Evolutionary conservation across 805 yeast genomes (phyloP), one percentile per base, ranked within the genome.

Genomic region (Ogataea allantospora): DNA sequence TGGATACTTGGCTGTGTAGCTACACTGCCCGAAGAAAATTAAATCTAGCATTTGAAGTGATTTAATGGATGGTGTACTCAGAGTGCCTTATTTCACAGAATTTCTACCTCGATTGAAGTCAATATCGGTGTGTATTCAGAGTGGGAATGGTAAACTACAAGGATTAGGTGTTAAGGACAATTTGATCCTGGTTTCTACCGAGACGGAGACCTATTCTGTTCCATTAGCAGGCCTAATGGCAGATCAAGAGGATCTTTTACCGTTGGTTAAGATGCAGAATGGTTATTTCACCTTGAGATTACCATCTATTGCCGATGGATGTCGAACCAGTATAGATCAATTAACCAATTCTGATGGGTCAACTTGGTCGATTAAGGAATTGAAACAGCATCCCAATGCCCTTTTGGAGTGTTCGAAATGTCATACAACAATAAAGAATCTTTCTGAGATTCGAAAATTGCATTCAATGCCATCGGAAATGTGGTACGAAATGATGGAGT

Each of bases 401-500:
- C 22, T 12, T 12, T 47, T 53, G n/a, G 19, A 24, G 6, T 58
- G 63, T 31, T 7, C 2, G 2, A 15, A 32, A 2, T 60, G 64
- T 33, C 5, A 26, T 6, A 6, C 6, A 2, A 11, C 13, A 5
- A 9, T 59, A 3, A 44, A 67, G 62, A 29, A 42, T 19, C 10
- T 77, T 71, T n/a, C 27, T 0, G 33, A 55, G 0, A 54, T 68
- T 12, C 15, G 30, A 3, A 59, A 54, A 10, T 62, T 78, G 30
- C 53, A 62, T 36, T 85, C 85, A 25, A 75, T 91, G 80, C 99
- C 99, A 0, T 83, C 95, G 1, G 97, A 88, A 54, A 67, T 77
- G 33, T 91, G 99, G 99, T 78, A 83, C 10, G 99, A 91, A 57
- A 66, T 93, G 73, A 83, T 91, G 95, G 98, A 91, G 41, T 84